These are phyloP conservation scores for Phylloporus arenicola DNA, from an alignment of 768 basidiomycete genomes.

Conservation along the genomic window DNA sequence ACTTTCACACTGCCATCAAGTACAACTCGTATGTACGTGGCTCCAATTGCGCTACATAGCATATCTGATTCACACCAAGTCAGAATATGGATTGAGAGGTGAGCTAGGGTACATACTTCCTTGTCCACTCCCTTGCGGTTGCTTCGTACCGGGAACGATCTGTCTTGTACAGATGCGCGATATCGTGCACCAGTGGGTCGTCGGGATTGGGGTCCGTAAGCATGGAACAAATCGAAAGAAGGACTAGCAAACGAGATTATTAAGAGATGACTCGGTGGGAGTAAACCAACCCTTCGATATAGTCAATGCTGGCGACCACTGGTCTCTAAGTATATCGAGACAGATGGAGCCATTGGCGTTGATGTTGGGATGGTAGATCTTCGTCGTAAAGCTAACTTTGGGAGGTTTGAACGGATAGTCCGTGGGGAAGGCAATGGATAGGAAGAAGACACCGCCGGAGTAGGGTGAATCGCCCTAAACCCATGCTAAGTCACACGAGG, in stretches of 20 bases:
- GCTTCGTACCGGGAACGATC: conserved; percentile 96
- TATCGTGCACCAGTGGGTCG: conserved; percentile 97
- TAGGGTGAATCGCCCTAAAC: conserved; percentile 93
- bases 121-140: conserved; percentile 98
- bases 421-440: conserved; percentile 87
- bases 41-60: conserved; percentile 45
- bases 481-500: conserved; percentile 21
- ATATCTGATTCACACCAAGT: conserved; percentile 29
- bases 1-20: conserved; percentile 27
- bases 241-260: conserved; percentile 44
- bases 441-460: conserved; percentile 98
- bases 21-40: conserved; percentile 27
- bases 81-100: not conserved
- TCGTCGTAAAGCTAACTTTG: conserved; percentile 99
- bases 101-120: conserved; percentile 67
- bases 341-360: conserved; percentile 99
- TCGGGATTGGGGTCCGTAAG: conserved; percentile 99
- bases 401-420: conserved; percentile 99
- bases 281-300: conserved; percentile 87
- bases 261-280: not conserved
- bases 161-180: conserved; percentile 99
- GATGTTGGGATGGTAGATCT: conserved; percentile 99
- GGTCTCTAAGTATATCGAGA: conserved; percentile 95
- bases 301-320: conserved; percentile 98
- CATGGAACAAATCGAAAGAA: conserved; percentile 99